Evolutionary conservation across 176 grass and related monocot genomes (phyloP), one percentile per base, ranked within the genome.

Genomic region (Hyparrhenia diplandra): DNA sequence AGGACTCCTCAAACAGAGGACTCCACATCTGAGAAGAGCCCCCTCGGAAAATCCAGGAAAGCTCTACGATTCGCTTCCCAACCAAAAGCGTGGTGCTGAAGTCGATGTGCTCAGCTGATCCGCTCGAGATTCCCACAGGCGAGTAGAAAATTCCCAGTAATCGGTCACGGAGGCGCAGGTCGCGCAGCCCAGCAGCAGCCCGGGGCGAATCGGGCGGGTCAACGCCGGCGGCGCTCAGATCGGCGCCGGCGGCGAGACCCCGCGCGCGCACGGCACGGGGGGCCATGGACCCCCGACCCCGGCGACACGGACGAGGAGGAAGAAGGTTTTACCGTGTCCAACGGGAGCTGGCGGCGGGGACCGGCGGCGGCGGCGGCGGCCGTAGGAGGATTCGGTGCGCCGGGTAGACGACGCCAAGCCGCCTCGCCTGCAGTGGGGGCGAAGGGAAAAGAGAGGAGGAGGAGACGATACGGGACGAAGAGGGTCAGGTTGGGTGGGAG

Each of bases 401-500:
- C 67, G 46, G 35, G 80, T 49, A 83, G 81, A 86, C n/a, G n/a
- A n/a, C 73, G 79, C n/a, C 46, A 75, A 85, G 59, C 46, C n/a
- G n/a, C n/a, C n/a, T n/a, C n/a, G n/a, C n/a, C n/a, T n/a, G n/a
- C n/a, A n/a, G n/a, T n/a, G n/a, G 1, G 23, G 34, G 16, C 5
- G 11, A 9, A 23, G 13, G 25, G 9, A 21, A 69, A 59, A 39
- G 62, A 14, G 45, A 47, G 45, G 77, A 77, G 85, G 54, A 67
- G 40, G 63, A 63, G 69, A 52, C 20, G 62, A 68, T 49, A 46
- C 40, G 68, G 40, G 37, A 2, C 10, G 31, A 1, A 6, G 18
- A 41, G 23, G 37, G 63, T 67, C 75, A 13, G 75, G 35, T 32
- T 5, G 42, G 65, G 59, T 43, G 69, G 32, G n/a, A n/a, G n/a